Evolutionary conservation across 2,329 filamentous ascomycete genomes (phyloP).

Genomic region (Zarea fungicola): DNA sequence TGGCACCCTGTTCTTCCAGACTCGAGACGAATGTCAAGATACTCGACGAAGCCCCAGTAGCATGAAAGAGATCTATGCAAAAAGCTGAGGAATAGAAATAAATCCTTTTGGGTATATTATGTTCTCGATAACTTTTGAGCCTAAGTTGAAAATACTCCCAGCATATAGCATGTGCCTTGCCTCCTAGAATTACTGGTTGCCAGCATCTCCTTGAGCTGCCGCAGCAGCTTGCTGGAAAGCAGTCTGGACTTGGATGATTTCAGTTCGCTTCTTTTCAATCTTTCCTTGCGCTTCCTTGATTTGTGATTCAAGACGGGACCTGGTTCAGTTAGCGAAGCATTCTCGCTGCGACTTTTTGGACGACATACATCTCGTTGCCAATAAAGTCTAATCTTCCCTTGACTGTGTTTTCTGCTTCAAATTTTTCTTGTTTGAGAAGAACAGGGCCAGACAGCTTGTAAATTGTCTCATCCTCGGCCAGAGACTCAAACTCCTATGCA

Average conservation of each 20-base stretch:
- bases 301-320: slow-evolving; percentile 40
- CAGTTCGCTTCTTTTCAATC: slow-evolving; percentile 53
- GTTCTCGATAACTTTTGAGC: slow-evolving; percentile 12
- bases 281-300: slow-evolving; percentile 53
- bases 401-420: slow-evolving; percentile 85
- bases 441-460: slow-evolving; percentile 96
- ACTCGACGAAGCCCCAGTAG: no score
- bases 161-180: neutral
- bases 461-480: slow-evolving; percentile 79
- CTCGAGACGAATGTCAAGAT: no score
- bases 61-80: no score
- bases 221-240: slow-evolving; percentile 38
- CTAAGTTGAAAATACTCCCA: neutral
- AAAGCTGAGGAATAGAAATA: no score
- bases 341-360: no score
- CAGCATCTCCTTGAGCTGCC: no score
- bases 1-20: no score
- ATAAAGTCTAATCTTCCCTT: slow-evolving; percentile 91
- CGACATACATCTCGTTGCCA: slow-evolving; percentile 83
- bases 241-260: slow-evolving; percentile 54
- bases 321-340: slow-evolving; percentile 18
- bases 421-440: slow-evolving; percentile 87
- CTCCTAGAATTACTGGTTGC: slow-evolving; percentile 8
- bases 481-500: slow-evolving; percentile 68
- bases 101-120: neutral